Evolutionary conservation across 768 basidiomycete genomes (phyloP).

Genomic region (Phaeotremella fagi): DNA sequence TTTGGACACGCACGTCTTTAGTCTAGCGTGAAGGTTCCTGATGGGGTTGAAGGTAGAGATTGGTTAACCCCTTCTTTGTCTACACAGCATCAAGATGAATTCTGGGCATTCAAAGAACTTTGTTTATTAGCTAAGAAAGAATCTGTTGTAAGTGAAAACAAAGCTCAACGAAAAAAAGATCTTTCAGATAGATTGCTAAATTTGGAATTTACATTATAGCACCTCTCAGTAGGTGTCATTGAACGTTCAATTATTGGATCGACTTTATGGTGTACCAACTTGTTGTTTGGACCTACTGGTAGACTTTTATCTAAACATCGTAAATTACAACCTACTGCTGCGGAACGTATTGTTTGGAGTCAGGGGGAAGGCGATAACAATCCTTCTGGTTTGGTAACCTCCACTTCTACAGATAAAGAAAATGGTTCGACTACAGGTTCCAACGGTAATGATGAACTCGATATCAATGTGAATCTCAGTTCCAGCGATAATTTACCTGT

Average conservation of each 20-base stretch:
- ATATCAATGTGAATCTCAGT: not conserved
- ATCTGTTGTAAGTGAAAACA: constrained; percentile 2
- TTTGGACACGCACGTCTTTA: not conserved
- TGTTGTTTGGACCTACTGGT: constrained; percentile 19
- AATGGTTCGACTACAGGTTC: no score
- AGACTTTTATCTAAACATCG: constrained; percentile 24
- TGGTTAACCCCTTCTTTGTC: not conserved
- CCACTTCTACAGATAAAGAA: not conserved
- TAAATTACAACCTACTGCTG: constrained; percentile 29
- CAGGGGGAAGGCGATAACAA: constrained; percentile 24
- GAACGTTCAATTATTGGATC: constrained; percentile 17
- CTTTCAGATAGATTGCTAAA: no score
- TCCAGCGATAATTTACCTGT: constrained; percentile 27
- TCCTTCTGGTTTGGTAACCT: not conserved
- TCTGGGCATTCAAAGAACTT: constrained; percentile 12
- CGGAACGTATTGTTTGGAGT: constrained; percentile 23
- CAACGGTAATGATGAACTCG: no score
- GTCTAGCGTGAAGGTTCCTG: not conserved
- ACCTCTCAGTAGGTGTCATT: constrained; percentile 26
- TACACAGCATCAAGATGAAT: constrained; percentile 4
- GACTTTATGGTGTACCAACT: constrained; percentile 27
- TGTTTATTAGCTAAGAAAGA: constrained; percentile 8
- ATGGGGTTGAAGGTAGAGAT: not conserved
- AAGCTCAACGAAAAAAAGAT: no score
- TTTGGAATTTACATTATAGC: no score